Evolutionary conservation across 352 stramenopile species (phyloP), one percentile per base, ranked within the genome.

Genomic region (Globisporangium polare): DNA sequence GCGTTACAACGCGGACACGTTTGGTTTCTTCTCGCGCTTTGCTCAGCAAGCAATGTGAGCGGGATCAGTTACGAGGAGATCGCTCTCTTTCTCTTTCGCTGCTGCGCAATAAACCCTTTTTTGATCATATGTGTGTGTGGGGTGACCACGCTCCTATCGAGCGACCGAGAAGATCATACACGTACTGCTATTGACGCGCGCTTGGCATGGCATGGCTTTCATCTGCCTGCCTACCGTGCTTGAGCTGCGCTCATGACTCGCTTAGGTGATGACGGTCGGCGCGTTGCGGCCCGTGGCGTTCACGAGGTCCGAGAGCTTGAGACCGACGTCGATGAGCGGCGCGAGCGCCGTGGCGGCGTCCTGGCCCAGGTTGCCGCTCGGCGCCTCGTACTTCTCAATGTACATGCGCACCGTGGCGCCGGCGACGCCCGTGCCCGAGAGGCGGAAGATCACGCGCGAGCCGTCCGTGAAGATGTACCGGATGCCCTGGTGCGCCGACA

Each of bases 331-430:
- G 42, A 98, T 97, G 58, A 99, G 74, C 81, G 84, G 74, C 56
- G 87, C 81, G 45, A 97, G 80, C 39, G 89, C 91, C 8, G 74
- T 77, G 51, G 86, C 83, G 2, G 84, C 82, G 58, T 89, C 82
- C 71, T 89, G 79, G 35, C 65, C 68, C 66, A 98, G 80, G 49
- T 95, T 92, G 58, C 93, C 90, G 47, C 80, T 87, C 31, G 78
- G 73, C 46, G 71, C 53, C 67, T 99, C 97, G 80, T 99, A 99
- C 82, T 99, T 98, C 77, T 99, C 98, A 69, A 99, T 90, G 88
- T 99, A 99, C 93, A 99, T 98, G 66, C 97, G 92, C 67, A 99
- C 95, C 3, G 97, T 99, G 18, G 97, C 97, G 51, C 97, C 96
- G 22, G 94, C 89, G 65, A 97, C 98, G 53, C 97, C 97, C 37